Evolutionary conservation across 1,284 basidiomycete species (phyloP), one percentile per base, ranked within the genome.

Genomic region (Boletus mariae): DNA sequence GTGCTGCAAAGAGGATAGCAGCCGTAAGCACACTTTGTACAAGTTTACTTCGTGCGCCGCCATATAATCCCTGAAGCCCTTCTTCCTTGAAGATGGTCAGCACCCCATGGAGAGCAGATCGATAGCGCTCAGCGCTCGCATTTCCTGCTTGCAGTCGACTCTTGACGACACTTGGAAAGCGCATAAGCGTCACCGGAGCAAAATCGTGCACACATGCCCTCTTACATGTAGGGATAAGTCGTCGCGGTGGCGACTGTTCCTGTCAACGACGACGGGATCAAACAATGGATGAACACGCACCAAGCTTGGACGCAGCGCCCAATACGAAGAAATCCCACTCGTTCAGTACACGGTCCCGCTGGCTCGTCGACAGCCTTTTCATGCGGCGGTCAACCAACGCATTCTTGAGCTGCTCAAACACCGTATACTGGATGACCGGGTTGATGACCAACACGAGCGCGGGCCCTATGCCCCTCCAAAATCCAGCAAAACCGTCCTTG

Each of bases 401-500:
- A 62, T 94, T 94, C 78, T 94, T 94, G 58, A 97, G 76, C 67
- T 96, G 91, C 71, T 90, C 88, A 56, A 84, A 97, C 0, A 88
- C 81, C 7, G 90, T 94, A 66, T 94, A 94, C 69, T 90, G 85
- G 38, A 99, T 79, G 34, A 99, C 91, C 8, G 97, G 97, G 71
- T 99, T 99, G 64, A 94, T 83, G 62, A 98, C 95, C 43, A 99
- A 79, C 34, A 95, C 81, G 49, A 99, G 77, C 15, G 96, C 95
- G 3, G 97, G 95, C 0, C 94, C 94, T 40, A 99, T 82, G n/a
- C 97, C 97, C 50, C 94, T 81, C 90, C 92, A 98, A 66, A 99
- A 90, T 1, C 88, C 95, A 20, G 78, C 70, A 20, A 84, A 61
- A 11, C 96, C 96, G 65, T 89, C 91, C 59, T 87, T 86, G 49